Evolutionary conservation across 2,329 filamentous ascomycete genomes (phyloP).

Genomic region (Cercospora janseana): DNA sequence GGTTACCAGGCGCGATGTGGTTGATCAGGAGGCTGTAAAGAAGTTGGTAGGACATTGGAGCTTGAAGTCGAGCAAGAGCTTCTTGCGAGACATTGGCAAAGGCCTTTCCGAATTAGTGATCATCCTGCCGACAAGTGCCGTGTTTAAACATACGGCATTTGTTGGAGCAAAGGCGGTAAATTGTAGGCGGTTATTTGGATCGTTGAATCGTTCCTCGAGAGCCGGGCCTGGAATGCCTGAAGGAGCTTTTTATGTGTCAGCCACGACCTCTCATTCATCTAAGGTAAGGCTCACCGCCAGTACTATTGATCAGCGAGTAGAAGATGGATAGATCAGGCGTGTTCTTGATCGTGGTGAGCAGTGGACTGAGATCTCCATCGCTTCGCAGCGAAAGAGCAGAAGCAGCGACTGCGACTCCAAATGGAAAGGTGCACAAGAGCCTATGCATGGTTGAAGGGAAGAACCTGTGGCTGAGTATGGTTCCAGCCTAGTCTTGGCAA

Average conservation of each 20-base stretch:
- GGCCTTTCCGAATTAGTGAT: slow-evolving; percentile 5
- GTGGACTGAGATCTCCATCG: not conserved
- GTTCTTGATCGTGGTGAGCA: slow-evolving; percentile 16
- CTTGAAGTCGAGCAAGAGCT: slow-evolving; percentile 7
- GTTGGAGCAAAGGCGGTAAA: slow-evolving; percentile 24
- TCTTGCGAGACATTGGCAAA: slow-evolving; percentile 11
- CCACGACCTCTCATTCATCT: not conserved
- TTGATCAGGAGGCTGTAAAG: slow-evolving; percentile 18
- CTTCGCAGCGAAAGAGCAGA: not conserved
- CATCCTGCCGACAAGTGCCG: not conserved
- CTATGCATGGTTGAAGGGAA: no score
- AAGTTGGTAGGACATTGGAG: slow-evolving; percentile 15
- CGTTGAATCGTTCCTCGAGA: slow-evolving; percentile 24
- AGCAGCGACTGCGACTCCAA: not conserved
- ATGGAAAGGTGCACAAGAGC: not conserved
- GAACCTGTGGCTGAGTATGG: no score
- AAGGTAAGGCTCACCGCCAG: not conserved
- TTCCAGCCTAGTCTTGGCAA: no score
- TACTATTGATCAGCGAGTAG: slow-evolving; percentile 18
- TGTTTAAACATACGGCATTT: slow-evolving; percentile 13
- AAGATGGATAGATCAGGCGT: slow-evolving; percentile 16
- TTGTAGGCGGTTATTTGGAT: slow-evolving; percentile 7
- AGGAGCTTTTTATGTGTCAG: not conserved
- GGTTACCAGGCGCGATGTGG: slow-evolving; percentile 16
- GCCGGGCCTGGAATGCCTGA: slow-evolving; percentile 18